Percentiles rank a stretch among this genome's conserved stretches.
Conservation (phyloP, 768 basidiomycete species). For the Pleurotus pulmonarius region DNA sequence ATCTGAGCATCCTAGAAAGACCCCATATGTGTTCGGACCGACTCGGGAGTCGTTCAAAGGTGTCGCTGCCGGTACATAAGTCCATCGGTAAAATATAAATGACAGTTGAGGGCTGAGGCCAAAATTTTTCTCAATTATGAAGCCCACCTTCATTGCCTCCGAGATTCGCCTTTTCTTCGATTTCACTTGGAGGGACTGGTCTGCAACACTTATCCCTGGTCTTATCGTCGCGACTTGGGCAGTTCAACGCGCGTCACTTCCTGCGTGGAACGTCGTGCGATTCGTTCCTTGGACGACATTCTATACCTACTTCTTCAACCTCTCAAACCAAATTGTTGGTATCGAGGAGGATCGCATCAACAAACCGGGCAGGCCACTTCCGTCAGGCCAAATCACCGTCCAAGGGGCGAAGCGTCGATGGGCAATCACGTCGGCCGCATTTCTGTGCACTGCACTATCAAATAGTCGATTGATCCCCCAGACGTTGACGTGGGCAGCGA, state of each 20-base stretch:
- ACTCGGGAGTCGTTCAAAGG: no score
- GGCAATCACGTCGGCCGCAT: constrained; percentile 1
- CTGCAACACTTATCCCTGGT: constrained; percentile 8
- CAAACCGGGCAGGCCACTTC: constrained; percentile 20
- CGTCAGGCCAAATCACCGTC: constrained; percentile 15
- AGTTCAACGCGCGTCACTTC: not conserved
- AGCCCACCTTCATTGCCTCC: no score
- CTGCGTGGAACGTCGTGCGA: not conserved
- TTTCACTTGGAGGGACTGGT: constrained; percentile 13
- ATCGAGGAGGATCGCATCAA: constrained; percentile 19
- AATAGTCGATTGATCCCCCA: constrained; percentile 5
- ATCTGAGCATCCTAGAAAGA: no score
- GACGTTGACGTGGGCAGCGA: constrained; percentile 11
- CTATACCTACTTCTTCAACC: constrained; percentile 16
- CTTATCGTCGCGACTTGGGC: constrained; percentile 7
- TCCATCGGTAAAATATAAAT: no score
- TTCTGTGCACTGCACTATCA: constrained; percentile 7
- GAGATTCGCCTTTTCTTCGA: constrained; percentile 9
- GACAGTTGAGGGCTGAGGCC: no score
- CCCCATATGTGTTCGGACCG: no score
- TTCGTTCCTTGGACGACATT: constrained; percentile 11
- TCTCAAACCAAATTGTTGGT: constrained; percentile 18
- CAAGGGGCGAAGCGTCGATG: constrained; percentile 13
- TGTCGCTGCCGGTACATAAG: no score
- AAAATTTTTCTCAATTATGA: no score